phyloP scores from a whole-genome alignment of 257 asterid genomes.

The Lantana camara region DNA sequence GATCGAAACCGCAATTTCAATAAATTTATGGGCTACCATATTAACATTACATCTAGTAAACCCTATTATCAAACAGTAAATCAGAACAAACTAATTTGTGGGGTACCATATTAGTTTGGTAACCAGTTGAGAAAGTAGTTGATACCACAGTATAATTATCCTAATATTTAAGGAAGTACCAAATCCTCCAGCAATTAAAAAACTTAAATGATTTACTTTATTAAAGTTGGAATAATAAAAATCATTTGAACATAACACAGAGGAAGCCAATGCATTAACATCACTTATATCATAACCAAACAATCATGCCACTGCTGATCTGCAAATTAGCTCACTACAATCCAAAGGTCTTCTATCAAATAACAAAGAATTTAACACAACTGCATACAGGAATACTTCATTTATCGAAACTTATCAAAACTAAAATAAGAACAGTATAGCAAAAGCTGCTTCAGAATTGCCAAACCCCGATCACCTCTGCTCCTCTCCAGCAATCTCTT shows the following conservation, averaged over 20 bases:
- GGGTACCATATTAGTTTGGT: too few relatives aligned
- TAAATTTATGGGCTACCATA: too few relatives aligned
- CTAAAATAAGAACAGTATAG: constrained; percentile 25
- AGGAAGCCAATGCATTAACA: neutral
- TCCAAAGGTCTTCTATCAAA: constrained; percentile 18
- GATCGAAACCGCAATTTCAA: too few relatives aligned
- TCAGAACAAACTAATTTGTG: too few relatives aligned
- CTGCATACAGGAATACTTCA: constrained; percentile 29
- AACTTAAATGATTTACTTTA: too few relatives aligned
- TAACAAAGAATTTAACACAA: constrained; percentile 31
- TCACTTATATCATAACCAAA: neutral
- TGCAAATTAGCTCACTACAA: constrained; percentile 15
- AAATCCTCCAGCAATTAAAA: too few relatives aligned
- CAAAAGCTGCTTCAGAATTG: constrained; percentile 25
- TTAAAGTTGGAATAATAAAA: neutral
- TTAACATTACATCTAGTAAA: too few relatives aligned
- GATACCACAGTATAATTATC: too few relatives aligned
- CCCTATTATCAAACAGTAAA: too few relatives aligned
- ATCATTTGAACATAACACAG: neutral
- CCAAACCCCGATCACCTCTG: constrained; percentile 14
- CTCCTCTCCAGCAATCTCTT: too few relatives aligned
- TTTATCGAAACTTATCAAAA: constrained; percentile 23
- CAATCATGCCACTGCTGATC: neutral
- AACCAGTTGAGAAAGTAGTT: too few relatives aligned
- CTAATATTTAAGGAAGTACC: too few relatives aligned